These are phyloP conservation scores for Cyberlindnera veronae DNA, from an alignment of 805 yeast species.

Conservation along the genomic window DNA sequence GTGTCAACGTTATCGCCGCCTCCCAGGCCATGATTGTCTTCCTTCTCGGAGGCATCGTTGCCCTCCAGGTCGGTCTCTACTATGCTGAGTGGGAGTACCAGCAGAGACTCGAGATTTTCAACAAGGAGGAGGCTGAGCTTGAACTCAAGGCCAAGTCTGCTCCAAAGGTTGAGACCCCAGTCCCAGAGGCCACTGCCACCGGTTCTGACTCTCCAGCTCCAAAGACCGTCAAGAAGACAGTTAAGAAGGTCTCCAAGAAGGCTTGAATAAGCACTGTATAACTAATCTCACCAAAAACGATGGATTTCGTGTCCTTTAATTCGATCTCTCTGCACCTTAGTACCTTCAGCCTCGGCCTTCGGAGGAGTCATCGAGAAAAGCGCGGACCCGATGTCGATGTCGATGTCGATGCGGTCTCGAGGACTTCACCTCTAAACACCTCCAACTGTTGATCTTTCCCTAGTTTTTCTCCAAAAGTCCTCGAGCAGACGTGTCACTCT, in stretches of 20 bases:
- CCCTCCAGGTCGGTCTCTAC: conserved; percentile 85
- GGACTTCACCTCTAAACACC: too few species aligned
- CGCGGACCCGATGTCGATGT: too few species aligned
- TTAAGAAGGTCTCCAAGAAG: conserved; percentile 10
- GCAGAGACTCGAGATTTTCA: conserved; percentile 32
- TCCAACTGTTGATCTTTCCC: too few species aligned
- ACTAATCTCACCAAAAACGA: too few species aligned
- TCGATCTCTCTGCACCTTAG: too few species aligned
- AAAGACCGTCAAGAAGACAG: conserved; percentile 8
- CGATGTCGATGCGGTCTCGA: too few species aligned
- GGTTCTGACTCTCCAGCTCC: conserved; percentile 5
- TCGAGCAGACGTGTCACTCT: too few species aligned
- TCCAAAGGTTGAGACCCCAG: conserved; percentile 5
- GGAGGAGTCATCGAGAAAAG: too few species aligned
- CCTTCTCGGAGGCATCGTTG: conserved; percentile 70
- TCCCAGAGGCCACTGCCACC: background rate
- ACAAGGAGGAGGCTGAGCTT: conserved; percentile 29
- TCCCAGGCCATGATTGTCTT: conserved; percentile 73
- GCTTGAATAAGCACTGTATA: too few species aligned
- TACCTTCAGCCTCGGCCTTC: too few species aligned
- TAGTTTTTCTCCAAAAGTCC: too few species aligned
- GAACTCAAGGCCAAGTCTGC: conserved; percentile 2
- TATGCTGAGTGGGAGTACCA: conserved; percentile 68
- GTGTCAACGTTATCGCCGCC: conserved; percentile 89
- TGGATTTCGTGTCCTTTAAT: too few species aligned